Evolutionary conservation across 345 rosid species (phyloP), one percentile per base, ranked within the genome.

Genomic region (Ceriops decandra): DNA sequence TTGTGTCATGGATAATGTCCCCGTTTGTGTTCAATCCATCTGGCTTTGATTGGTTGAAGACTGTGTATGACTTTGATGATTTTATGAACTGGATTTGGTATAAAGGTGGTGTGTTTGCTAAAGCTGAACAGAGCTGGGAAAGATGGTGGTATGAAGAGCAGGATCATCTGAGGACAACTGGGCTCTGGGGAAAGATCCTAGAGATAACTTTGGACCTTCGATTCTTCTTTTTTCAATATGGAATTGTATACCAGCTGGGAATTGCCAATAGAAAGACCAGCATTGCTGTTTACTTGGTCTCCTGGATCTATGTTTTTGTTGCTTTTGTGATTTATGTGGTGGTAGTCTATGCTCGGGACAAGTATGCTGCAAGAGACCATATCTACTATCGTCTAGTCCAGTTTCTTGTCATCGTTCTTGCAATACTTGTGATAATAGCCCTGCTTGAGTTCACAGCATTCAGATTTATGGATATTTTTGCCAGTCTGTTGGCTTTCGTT

Each of bases 101-200:
- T 58, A 78, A 74, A 66, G 96, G 96, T 42, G 86, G 98, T 66
- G 87, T 90, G 61, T 92, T 85, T 80, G 82, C 90, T 7, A 92
- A 90, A 84, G 87, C 98, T 57, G 98, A 92, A 72, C 86, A 92
- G 78, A 87, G 95, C 77, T 92, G 98, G 98, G 89, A 88, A 78
- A 82, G 87, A 28, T 92, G 98, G 98, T 90, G 98, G 98, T 68
- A 79, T 52, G 98, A 92, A 78, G 98, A 92, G 77, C 98, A 90
- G 78, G 96, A 90, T 61, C 98, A 92, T 80, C 76, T 92, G 65
- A 85, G 78, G 77, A 84, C 92, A 54, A 92, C 98, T 67, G 95
- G 98, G 42, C 75, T 86, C 1, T 87, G 89, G 95, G 98, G 96
- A 57, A 92, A 87, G 82, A 35, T 87, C n/a, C 61, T 81, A 66